Base-by-base conservation (phyloP, 345 rosid species). In the Eucalyptus regnans region DNA sequence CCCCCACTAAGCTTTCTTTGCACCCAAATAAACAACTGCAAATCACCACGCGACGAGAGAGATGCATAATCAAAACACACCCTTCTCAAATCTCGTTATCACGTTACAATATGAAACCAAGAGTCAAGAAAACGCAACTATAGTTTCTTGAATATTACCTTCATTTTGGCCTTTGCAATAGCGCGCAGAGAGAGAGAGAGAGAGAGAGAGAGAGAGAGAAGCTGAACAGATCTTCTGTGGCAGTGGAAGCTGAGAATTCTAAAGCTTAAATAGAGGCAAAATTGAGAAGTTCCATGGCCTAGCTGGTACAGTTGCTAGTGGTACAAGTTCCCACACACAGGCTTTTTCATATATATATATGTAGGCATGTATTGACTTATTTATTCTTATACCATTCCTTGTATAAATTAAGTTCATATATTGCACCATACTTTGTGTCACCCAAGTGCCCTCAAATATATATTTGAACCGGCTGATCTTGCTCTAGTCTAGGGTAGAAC, bases 21-120 rank as follows among this genome's bases (percentile, higher is more conserved):
- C 92, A 95, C 90, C 99, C 99, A 97, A 88, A 90, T 88, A 79
- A 95, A 93, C 51, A 94, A 89, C 99, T 97, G 95, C 88, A 89
- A 80, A 56, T 37, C 41, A 11, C 44, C 41, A 56, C 86, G 58
- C 50, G 51, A 80, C 51, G 14, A 37, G 20, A 64, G 76, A 64
- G 4, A 64, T 15, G 18, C 41, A n/a, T 89, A 52, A 33, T 87
- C 27, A 23, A 52, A 51, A 56, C 64, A 33, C n/a, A 33, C 60
- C 54, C 46, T n/a, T 56, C 41, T 86, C 64, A 86, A 86, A 33
- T 51, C 62, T n/a, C n/a, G 41, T 15, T 15, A 64, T 64, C 76
- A 64, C 76, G 37, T 64, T n/a, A 76, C 83, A 6, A 76, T 25
- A 37, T 76, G 83, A 41, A 76, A 76, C 48, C 83, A 37, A 76